Evolutionary conservation across 2,329 filamentous ascomycete species (phyloP).

Genomic region (Simplicillium sp.): DNA sequence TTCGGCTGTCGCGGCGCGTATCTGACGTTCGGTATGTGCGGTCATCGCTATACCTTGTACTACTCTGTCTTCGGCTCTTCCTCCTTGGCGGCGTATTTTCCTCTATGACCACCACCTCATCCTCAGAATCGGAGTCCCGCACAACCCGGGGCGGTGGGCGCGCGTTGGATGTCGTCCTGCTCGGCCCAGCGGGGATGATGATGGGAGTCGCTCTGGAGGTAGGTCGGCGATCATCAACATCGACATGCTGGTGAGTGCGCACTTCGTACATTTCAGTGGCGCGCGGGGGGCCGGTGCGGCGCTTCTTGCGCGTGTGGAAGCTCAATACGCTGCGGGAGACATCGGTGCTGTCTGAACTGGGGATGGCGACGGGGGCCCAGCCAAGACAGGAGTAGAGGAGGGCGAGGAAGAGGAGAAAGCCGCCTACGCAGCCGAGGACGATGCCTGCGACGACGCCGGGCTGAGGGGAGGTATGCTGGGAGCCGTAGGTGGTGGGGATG

Average conservation of each 20-base stretch:
- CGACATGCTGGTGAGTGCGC: slow-evolving; percentile 8
- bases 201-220: not conserved
- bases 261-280: slow-evolving; percentile 20
- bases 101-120: slow-evolving; percentile 29
- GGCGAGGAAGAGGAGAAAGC: slow-evolving; percentile 43
- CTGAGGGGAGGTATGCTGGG: slow-evolving; percentile 24
- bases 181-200: slow-evolving; percentile 3
- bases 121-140: slow-evolving; percentile 16
- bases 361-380: slow-evolving; percentile 24
- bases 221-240: slow-evolving; percentile 9
- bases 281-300: slow-evolving; percentile 5
- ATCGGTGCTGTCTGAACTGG: slow-evolving; percentile 12
- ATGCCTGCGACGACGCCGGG: slow-evolving; percentile 35
- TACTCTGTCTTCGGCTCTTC: slow-evolving; percentile 5
- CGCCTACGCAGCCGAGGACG: slow-evolving; percentile 34
- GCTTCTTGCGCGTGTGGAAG: slow-evolving; percentile 6
- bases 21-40: not conserved
- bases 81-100: slow-evolving; percentile 20
- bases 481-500: slow-evolving; percentile 25
- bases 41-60: not conserved
- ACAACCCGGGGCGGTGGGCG: slow-evolving; percentile 17
- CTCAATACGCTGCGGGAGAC: slow-evolving; percentile 6
- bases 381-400: slow-evolving; percentile 40
- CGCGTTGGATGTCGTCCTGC: not conserved
- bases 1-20: not conserved